phyloP scores from a whole-genome alignment of 2,329 filamentous ascomycete genomes.

The Cadophora sp. region DNA sequence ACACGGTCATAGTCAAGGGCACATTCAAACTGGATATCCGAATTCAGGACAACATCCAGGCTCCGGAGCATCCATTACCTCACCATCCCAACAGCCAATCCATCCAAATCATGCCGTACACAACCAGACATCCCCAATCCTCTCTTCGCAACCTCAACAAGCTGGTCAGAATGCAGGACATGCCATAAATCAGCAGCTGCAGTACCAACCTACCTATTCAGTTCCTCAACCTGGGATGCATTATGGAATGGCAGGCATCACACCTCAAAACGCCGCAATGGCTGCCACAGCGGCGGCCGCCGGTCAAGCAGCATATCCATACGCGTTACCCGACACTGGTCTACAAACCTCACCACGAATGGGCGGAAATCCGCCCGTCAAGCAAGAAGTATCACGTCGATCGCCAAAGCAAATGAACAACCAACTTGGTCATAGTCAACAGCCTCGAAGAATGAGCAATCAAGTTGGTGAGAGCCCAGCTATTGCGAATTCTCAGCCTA shows the following conservation, averaged over 20 bases:
- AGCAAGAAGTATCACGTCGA: conserved; percentile 76
- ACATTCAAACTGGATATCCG: conserved; percentile 67
- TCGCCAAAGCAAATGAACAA: conserved; percentile 70
- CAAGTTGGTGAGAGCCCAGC: conserved; percentile 74
- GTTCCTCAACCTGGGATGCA: conserved; percentile 78
- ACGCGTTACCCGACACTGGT: conserved; percentile 74
- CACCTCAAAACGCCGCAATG: conserved; percentile 83
- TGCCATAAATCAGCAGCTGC: conserved; percentile 71
- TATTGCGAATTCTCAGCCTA: conserved; percentile 74
- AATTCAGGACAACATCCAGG: conserved; percentile 61
- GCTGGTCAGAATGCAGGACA: conserved; percentile 66
- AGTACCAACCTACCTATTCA: conserved; percentile 80
- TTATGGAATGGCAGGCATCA: conserved; percentile 79
- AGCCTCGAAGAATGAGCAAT: conserved; percentile 76
- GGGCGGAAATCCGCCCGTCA: conserved; percentile 65
- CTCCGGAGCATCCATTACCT: conserved; percentile 64
- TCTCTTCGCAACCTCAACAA: conserved; percentile 79
- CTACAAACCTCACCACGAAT: conserved; percentile 80
- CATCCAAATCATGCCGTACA: conserved; percentile 64
- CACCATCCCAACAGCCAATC: conserved; percentile 73
- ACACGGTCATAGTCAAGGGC: conserved; percentile 64
- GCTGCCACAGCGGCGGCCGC: conserved; percentile 89
- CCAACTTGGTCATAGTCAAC: conserved; percentile 58
- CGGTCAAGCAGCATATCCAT: conserved; percentile 68
- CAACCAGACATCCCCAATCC: conserved; percentile 78